Conservation (phyloP, 305 asterid genomes). For the Fraxinus dipetala region DNA sequence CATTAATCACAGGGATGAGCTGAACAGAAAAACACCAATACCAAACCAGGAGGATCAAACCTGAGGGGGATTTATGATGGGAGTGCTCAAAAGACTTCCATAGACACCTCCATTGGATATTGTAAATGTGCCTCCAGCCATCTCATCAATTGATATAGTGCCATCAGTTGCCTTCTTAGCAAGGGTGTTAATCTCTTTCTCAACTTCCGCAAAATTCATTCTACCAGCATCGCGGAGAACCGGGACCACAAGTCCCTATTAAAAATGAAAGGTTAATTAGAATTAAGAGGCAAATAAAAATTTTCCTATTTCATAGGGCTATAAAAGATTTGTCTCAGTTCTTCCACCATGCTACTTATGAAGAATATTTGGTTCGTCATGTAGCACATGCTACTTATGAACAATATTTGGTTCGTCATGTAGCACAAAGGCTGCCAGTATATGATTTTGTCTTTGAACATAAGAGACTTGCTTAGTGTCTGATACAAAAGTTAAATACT, state of each 20-base stretch:
- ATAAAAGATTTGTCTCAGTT: not conserved
- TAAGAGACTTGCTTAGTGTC: not conserved
- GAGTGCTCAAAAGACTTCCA: constrained; percentile 98
- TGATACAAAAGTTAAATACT: not conserved
- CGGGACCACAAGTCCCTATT: constrained; percentile 97
- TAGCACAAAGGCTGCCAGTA: not conserved
- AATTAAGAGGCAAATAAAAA: no score
- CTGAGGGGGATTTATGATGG: constrained; percentile 99
- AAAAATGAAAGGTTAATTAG: not conserved
- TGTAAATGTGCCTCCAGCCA: constrained; percentile 98
- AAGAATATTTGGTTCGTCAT: not conserved
- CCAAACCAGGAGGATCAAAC: constrained; percentile 31
- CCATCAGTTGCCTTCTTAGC: constrained; percentile 94
- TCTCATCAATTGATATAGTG: constrained; percentile 92
- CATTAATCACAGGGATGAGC: not conserved
- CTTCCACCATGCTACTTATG: not conserved
- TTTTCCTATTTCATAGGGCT: not conserved
- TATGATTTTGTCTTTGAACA: not conserved
- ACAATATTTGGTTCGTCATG: not conserved
- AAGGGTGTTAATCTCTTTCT: constrained; percentile 77
- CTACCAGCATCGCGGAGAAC: constrained; percentile 82
- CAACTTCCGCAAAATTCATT: constrained; percentile 97
- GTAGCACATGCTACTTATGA: not conserved
- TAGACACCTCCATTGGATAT: constrained; percentile 98
- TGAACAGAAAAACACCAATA: not conserved